Evolutionary conservation across 1,284 basidiomycete genomes (phyloP).

Genomic region (Dichomitus squalens): DNA sequence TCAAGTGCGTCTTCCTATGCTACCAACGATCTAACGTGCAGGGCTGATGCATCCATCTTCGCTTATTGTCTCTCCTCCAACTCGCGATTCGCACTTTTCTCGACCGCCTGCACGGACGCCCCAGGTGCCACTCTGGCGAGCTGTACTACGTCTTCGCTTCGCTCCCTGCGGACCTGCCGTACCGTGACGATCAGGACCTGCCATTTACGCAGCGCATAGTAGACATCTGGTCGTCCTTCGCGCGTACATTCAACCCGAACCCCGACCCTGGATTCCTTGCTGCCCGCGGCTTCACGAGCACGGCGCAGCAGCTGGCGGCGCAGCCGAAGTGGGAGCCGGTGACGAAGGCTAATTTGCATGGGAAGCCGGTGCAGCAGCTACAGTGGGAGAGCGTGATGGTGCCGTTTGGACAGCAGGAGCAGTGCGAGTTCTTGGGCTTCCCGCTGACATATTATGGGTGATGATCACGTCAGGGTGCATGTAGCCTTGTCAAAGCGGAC

Average conservation of each 20-base stretch:
- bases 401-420: slow-evolving; percentile 28
- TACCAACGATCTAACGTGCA: neutral
- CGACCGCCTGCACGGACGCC: neutral
- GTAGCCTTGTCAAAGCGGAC: too few relatives aligned
- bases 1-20: slow-evolving; percentile 27
- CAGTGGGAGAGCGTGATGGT: slow-evolving; percentile 32
- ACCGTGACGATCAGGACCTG: slow-evolving; percentile 41
- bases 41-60: too few relatives aligned
- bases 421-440: slow-evolving; percentile 32
- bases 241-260: slow-evolving; percentile 44
- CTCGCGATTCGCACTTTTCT: neutral
- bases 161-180: slow-evolving; percentile 35
- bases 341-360: slow-evolving; percentile 24
- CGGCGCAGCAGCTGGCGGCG: slow-evolving; percentile 23
- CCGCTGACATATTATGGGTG: slow-evolving; percentile 26
- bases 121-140: slow-evolving; percentile 44
- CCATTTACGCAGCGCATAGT: slow-evolving; percentile 39
- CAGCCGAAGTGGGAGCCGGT: slow-evolving; percentile 30
- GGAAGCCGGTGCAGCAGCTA: slow-evolving; percentile 27
- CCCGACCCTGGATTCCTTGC: slow-evolving; percentile 38
- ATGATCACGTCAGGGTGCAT: too few relatives aligned
- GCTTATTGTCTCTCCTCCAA: neutral
- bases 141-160: slow-evolving; percentile 42
- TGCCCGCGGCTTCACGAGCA: slow-evolving; percentile 34
- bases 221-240: slow-evolving; percentile 44